Evolutionary conservation across 768 basidiomycete genomes (phyloP).

Genomic region (Boletus eberwhitei): DNA sequence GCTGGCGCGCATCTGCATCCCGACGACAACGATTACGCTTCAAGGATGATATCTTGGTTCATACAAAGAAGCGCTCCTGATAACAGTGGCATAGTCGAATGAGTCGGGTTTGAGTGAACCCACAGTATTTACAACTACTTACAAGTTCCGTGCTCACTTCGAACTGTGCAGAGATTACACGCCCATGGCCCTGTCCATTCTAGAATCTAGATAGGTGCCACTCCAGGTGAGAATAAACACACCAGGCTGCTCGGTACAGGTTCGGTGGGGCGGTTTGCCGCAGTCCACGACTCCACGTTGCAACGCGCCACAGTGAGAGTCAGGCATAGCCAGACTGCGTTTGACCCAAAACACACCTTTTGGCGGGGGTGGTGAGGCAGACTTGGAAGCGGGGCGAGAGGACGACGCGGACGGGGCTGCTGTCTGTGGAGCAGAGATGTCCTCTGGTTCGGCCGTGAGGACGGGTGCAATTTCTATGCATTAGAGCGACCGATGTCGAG

Average conservation of each 20-base stretch:
- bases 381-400: slow-evolving; percentile 18
- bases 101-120: background rate
- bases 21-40: slow-evolving; percentile 1
- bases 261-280: background rate
- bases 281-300: slow-evolving; percentile 3
- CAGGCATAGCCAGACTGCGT: background rate
- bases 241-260: background rate
- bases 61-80: slow-evolving; percentile 1
- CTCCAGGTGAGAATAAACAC: slow-evolving; percentile 6
- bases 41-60: slow-evolving; percentile 10
- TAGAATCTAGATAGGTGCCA: slow-evolving; percentile 5
- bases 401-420: slow-evolving; percentile 8
- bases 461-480: slow-evolving; percentile 38
- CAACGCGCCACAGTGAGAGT: background rate
- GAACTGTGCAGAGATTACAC: slow-evolving; percentile 22
- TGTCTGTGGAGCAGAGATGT: slow-evolving; percentile 11
- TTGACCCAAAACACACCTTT: background rate
- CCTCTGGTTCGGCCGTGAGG: slow-evolving; percentile 52
- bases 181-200: slow-evolving; percentile 11
- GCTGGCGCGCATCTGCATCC: slow-evolving; percentile 11
- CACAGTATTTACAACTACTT: background rate
- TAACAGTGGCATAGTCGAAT: background rate
- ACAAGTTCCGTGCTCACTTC: background rate
- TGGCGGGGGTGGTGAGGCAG: slow-evolving; percentile 13
- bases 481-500: background rate